Base-by-base conservation (phyloP, 2,329 filamentous ascomycete genomes). In the Fusarium pseudograminearum region DNA sequence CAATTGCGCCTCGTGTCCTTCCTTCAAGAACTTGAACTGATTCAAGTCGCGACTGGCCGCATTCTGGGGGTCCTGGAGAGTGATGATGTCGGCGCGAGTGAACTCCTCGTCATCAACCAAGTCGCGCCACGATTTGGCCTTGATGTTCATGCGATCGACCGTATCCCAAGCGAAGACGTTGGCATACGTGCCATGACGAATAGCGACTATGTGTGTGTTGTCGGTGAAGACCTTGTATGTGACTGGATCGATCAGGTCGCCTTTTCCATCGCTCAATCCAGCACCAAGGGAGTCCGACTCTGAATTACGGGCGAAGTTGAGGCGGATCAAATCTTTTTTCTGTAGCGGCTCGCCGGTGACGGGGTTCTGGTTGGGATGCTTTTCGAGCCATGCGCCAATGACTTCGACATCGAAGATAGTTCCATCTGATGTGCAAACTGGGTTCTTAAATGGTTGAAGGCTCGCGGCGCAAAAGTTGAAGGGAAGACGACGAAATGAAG, bases 141-240 rank as follows among this genome's bases (percentile, higher is more conserved):
- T 98, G 80, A 99, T 91, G 79, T 99, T 99, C 83, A 99, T 88
- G 74, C 93, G 88, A 80, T 98, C 93, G 38, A 99, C 89, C 3
- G 97, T 99, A 76, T 99, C 97, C 88, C 91, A 98, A 2, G 94
- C 90, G 78, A 98, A 99, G 7, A 97, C 96, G 80, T 99, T 99
- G 51, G 95, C 95, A 61, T 94, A 95, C 57, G 86, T 91, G 57
- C 88, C 89, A 79, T 92, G 89, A 60, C 89, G 87, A 68, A 99
- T 85, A 18, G 94, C 95, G 46, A 98, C 93, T 61, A 99, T 93
- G 80, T 98, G 96, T 6, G 96, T 98, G 80, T 98, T 98, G 79
- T 99, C 94, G 47, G 96, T 99, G 76, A 99, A 93, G 42, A 97
- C 92, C 80, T 99, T 99, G 85, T 93, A 98, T 1, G 94, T 98